Percentiles rank a stretch among this genome's conserved stretches.
These are phyloP conservation scores for Eremochloa ophiuroides DNA, from an alignment of 176 grass and related monocot genomes.

Conservation along the genomic window DNA sequence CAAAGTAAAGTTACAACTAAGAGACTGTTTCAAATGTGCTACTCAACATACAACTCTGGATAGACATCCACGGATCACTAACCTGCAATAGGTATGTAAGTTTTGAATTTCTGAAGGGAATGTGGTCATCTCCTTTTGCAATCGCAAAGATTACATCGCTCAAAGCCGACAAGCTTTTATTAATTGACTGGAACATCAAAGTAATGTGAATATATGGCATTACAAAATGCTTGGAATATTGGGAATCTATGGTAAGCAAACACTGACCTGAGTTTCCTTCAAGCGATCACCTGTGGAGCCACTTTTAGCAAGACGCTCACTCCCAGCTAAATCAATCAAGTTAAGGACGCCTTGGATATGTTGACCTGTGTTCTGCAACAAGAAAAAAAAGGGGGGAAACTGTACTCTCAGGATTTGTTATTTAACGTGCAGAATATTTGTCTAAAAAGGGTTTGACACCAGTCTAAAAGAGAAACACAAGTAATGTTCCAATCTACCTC, in stretches of 20 bases:
- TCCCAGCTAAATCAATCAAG: slow-evolving; percentile 96
- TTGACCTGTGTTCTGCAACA: slow-evolving; percentile 72
- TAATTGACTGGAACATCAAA: slow-evolving; percentile 60
- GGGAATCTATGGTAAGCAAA: neutral
- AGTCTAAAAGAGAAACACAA: neutral
- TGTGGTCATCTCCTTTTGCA: slow-evolving; percentile 85
- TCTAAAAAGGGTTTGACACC: neutral
- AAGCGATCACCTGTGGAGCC: slow-evolving; percentile 84
- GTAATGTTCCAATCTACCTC: slow-evolving; percentile 44
- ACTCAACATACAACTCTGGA: neutral
- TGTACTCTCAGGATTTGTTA: neutral
- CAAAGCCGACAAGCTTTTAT: slow-evolving; percentile 87
- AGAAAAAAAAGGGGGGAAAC: neutral
- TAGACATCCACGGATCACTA: neutral
- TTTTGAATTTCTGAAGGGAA: slow-evolving; percentile 95
- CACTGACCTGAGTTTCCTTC: slow-evolving; percentile 86
- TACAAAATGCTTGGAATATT: neutral
- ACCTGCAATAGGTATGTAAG: slow-evolving; percentile 95
- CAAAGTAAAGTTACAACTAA: neutral
- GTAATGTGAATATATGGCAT: neutral
- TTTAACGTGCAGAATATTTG: neutral
- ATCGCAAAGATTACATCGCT: slow-evolving; percentile 92
- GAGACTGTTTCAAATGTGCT: neutral
- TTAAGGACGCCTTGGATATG: slow-evolving; percentile 84
- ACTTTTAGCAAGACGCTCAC: slow-evolving; percentile 90